Evolutionary conservation across 257 asterid genomes (phyloP), one percentile per base, ranked within the genome.

Genomic region (Solanum sejunctum): DNA sequence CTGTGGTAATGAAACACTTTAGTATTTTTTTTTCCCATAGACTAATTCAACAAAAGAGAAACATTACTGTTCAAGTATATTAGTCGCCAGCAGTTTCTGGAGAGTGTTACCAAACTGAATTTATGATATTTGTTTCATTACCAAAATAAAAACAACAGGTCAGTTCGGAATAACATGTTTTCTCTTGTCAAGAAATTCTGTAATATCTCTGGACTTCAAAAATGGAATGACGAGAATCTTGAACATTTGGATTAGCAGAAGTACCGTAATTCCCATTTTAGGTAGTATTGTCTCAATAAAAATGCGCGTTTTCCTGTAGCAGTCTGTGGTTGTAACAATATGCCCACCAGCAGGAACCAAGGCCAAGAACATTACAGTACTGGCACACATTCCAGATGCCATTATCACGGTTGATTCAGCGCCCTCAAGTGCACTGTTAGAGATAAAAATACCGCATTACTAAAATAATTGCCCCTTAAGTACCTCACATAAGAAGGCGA

Each of bases 341-440:
- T 95, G 99, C 71, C 99, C 99, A 58, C 99, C 98, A 86, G 95
- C 95, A 91, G 99, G 98, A 63, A 95, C 90, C 88, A 95, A 91
- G 21, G 99, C 95, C 95, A 93, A 77, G 90, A 95, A 79, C 96
- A 95, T 52, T 86, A 91, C 94, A 39, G 97, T 93, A 91, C 97
- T 94, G 80, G 93, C 94, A 84, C 98, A 94, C 98, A 95, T 95
- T 88, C 98, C 98, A 88, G 98, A 95, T 77, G 98, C 96, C 92
- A 92, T 39, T 83, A 95, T 47, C 84, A 95, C 85, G 84, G 98
- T 95, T 84, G 98, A 87, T 84, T 93, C 98, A 87, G 99, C 97
- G 63, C 99, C 99, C 90, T 95, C 99, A 87, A 95, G 94, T 32
- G 99, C 99, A 90, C 98, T 95, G 92, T 89, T 85, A 61, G 51